Evolutionary conservation across 169 alveolate genomes (phyloP).

Genomic region (Eimeria maxima): DNA sequence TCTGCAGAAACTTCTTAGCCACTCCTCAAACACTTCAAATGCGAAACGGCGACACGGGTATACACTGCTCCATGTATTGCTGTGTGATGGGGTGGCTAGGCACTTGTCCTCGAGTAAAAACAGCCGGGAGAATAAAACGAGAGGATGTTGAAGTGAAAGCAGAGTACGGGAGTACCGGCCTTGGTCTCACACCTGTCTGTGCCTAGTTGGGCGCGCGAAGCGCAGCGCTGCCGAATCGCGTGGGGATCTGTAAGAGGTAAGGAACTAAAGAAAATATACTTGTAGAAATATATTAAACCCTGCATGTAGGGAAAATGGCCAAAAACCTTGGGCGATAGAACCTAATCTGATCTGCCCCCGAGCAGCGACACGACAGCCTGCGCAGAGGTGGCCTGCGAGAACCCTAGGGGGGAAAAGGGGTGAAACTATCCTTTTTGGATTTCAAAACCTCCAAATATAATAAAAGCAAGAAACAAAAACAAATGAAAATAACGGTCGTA

Average conservation of each 20-base stretch:
- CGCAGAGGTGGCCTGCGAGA: slow-evolving; percentile 32
- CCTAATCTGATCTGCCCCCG: slow-evolving; percentile 79
- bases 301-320: slow-evolving; percentile 45
- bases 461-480: slow-evolving; percentile 69
- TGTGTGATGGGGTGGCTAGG: background rate
- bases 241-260: slow-evolving; percentile 47
- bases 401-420: slow-evolving; percentile 37
- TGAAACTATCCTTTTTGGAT: slow-evolving; percentile 63
- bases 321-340: slow-evolving; percentile 73
- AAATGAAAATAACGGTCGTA: background rate
- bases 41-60: slow-evolving; percentile 54
- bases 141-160: background rate
- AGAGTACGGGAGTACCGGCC: slow-evolving; percentile 53
- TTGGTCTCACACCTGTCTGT: slow-evolving; percentile 67
- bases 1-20: slow-evolving; percentile 31
- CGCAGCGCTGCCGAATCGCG: slow-evolving; percentile 16
- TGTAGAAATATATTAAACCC: slow-evolving; percentile 10
- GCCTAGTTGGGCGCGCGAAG: slow-evolving; percentile 55
- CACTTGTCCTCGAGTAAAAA: background rate
- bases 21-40: slow-evolving; percentile 62
- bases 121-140: slow-evolving; percentile 54
- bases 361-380: slow-evolving; percentile 70
- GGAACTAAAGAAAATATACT: background rate
- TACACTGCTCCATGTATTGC: slow-evolving; percentile 30
- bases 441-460: slow-evolving; percentile 56